phyloP scores from a whole-genome alignment of 2,329 filamentous ascomycete species.

The Xylariaceae sp. region DNA sequence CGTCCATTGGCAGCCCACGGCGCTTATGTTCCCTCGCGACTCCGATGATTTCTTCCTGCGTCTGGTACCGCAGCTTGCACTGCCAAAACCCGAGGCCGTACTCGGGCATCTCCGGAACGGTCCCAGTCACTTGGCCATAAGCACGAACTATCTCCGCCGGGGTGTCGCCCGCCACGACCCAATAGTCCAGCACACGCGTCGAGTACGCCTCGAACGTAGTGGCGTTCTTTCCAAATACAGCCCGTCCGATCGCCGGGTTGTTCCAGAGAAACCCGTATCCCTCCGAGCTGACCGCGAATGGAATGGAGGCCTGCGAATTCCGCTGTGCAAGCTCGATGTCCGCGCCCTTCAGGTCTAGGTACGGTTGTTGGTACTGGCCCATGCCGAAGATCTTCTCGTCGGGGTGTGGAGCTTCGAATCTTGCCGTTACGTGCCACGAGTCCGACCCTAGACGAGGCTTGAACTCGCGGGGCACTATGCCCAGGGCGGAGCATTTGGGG shows the following conservation, averaged over 20 bases:
- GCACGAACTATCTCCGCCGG: conserved; percentile 53
- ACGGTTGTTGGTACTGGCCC: conserved; percentile 65
- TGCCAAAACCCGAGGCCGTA: conserved; percentile 67
- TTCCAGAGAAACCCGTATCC: conserved; percentile 66
- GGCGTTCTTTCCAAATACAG: conserved; percentile 56
- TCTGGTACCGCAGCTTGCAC: conserved; percentile 48
- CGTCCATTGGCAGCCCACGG: conserved; percentile 53
- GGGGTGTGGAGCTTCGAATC: conserved; percentile 45
- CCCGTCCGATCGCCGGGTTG: conserved; percentile 58
- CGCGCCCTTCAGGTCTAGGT: conserved; percentile 57
- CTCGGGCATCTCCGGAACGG: conserved; percentile 63
- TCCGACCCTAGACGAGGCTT: conserved; percentile 47
- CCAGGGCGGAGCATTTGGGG: conserved; percentile 55
- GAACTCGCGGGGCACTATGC: conserved; percentile 56
- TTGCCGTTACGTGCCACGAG: conserved; percentile 54
- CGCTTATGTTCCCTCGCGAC: conserved; percentile 57
- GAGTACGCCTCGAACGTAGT: conserved; percentile 59
- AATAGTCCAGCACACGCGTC: conserved; percentile 58
- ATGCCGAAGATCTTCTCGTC: conserved; percentile 63
- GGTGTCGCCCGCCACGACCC: conserved; percentile 56
- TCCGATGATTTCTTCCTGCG: conserved; percentile 57
- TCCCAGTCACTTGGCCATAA: conserved; percentile 55
- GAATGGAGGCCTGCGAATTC: conserved; percentile 63
- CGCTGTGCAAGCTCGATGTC: conserved; percentile 63
- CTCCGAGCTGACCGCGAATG: conserved; percentile 55